phyloP scores from a whole-genome alignment of 345 rosid species.

The Dovyalis caffra region DNA sequence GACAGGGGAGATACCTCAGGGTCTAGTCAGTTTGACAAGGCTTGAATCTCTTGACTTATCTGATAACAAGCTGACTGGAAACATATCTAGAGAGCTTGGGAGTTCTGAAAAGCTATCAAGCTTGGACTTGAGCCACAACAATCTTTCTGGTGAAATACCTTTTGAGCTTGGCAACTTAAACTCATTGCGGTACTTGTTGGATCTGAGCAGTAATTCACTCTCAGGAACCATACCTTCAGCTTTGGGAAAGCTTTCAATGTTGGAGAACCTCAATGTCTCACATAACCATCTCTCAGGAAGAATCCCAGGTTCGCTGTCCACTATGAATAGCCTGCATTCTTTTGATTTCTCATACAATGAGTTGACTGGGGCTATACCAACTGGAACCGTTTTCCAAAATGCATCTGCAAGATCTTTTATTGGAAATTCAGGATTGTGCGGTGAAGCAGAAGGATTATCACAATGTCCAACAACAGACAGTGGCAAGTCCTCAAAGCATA shows the following conservation, averaged over 20 bases:
- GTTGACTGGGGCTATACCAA: slow-evolving; percentile 52
- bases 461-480: slow-evolving; percentile 26
- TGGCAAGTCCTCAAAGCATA: slow-evolving; percentile 21
- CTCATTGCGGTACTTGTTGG: slow-evolving; percentile 40
- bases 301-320: slow-evolving; percentile 48
- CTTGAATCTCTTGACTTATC: slow-evolving; percentile 51
- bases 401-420: slow-evolving; percentile 36
- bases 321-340: slow-evolving; percentile 43
- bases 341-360: slow-evolving; percentile 59
- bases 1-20: slow-evolving; percentile 40
- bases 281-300: slow-evolving; percentile 51
- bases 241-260: slow-evolving; percentile 33
- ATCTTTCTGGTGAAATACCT: slow-evolving; percentile 51
- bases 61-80: slow-evolving; percentile 39
- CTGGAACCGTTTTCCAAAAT: slow-evolving; percentile 37
- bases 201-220: slow-evolving; percentile 66
- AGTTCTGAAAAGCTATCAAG: slow-evolving; percentile 37
- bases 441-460: slow-evolving; percentile 40
- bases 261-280: slow-evolving; percentile 57
- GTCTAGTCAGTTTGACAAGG: slow-evolving; percentile 29
- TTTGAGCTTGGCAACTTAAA: slow-evolving; percentile 41
- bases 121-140: slow-evolving; percentile 57
- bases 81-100: slow-evolving; percentile 40
- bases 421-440: slow-evolving; percentile 64
- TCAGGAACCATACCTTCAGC: slow-evolving; percentile 50